phyloP scores from a whole-genome alignment of 805 yeast species.

The Cyberlindnera maritima region DNA sequence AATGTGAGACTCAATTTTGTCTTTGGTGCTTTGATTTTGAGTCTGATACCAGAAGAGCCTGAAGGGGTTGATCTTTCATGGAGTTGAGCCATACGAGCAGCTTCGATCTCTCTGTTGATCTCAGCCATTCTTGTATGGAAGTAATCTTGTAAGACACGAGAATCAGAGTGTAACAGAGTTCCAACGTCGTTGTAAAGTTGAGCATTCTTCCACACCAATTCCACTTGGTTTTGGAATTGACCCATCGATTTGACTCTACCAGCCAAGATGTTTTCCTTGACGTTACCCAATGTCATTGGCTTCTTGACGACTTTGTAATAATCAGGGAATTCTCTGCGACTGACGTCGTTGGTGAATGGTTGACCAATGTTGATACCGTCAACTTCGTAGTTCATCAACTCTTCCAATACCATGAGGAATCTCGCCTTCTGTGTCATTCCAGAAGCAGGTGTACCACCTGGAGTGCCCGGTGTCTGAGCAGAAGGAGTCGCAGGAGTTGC shows the following conservation, averaged over 20 bases:
- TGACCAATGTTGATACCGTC: conserved; percentile 46
- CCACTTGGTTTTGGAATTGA: conserved; percentile 56
- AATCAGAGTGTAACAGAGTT: conserved; percentile 69
- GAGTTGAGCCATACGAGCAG: conserved; percentile 10
- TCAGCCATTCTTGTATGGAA: conserved; percentile 41
- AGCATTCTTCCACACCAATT: conserved; percentile 75
- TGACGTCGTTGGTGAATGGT: conserved; percentile 76
- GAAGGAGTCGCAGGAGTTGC: conserved; percentile 1
- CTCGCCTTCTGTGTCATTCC: conserved; percentile 18
- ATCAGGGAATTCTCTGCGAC: conserved; percentile 70
- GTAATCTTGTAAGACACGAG: conserved; percentile 53
- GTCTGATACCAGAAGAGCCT: conserved; percentile 4
- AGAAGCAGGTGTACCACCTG: conserved; percentile 1
- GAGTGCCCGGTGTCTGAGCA: neutral
- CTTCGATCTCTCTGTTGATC: conserved; percentile 20
- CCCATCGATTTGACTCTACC: conserved; percentile 54
- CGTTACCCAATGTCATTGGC: conserved; percentile 70
- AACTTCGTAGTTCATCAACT: conserved; percentile 24
- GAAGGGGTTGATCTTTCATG: conserved; percentile 15
- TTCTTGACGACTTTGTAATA: conserved; percentile 68
- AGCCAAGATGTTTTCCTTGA: conserved; percentile 49
- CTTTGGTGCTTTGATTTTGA: conserved; percentile 18
- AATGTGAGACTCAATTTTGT: conserved; percentile 14
- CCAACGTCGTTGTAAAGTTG: conserved; percentile 71
- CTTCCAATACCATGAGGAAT: conserved; percentile 18